These are phyloP conservation scores for Marchantia paleacea DNA, from an alignment of 225 moss, liverwort and hornwort genomes.

Conservation along the genomic window DNA sequence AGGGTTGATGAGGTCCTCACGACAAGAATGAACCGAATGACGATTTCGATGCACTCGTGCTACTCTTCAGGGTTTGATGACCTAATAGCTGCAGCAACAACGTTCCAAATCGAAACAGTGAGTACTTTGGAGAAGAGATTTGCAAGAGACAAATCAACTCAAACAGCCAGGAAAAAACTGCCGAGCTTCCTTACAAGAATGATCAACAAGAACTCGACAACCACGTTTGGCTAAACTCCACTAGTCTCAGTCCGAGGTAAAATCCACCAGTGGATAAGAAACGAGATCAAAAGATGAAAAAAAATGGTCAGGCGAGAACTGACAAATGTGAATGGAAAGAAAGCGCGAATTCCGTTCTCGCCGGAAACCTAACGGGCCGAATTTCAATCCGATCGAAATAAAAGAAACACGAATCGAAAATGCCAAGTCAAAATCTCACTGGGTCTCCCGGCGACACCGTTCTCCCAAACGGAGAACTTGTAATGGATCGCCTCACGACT, in stretches of 20 bases:
- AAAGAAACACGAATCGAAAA: neutral
- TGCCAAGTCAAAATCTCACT: slow-evolving; percentile 16
- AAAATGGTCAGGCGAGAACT: no score
- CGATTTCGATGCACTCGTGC: neutral
- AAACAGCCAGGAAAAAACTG: neutral
- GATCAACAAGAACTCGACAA: neutral
- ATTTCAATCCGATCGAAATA: neutral
- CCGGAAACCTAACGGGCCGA: neutral
- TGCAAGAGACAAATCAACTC: neutral
- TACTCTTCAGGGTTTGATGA: slow-evolving; percentile 11
- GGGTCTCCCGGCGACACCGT: slow-evolving; percentile 49
- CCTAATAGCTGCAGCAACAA: slow-evolving; percentile 18
- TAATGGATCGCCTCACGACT: slow-evolving; percentile 69
- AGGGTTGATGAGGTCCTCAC: neutral
- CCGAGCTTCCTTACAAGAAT: neutral
- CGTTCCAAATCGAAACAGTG: neutral
- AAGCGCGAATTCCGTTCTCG: neutral
- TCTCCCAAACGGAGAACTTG: slow-evolving; percentile 38
- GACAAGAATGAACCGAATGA: neutral
- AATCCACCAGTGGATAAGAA: neutral
- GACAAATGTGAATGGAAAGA: neutral
- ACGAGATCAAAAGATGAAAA: neutral
- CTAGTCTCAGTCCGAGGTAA: neutral
- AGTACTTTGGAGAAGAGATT: neutral
- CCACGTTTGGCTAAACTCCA: neutral